Conservation (phyloP, 1,284 basidiomycete genomes). For the Xerocomus amazonicus region DNA sequence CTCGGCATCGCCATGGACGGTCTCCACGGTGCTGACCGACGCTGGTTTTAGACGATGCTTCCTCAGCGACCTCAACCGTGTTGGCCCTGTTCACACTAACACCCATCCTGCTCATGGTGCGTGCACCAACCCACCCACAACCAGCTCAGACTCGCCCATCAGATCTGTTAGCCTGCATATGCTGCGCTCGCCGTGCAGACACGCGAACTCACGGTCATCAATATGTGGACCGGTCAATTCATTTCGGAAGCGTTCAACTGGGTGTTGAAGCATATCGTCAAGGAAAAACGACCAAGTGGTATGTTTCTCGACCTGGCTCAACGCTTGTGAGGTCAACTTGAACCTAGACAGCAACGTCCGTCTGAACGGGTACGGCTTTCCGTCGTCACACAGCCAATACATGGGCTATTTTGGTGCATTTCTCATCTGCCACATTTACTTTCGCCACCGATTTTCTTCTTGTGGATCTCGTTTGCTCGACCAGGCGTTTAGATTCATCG, state of each 20-base stretch:
- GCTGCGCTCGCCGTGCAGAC: constrained; percentile 72
- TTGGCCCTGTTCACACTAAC: constrained; percentile 71
- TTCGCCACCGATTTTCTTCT: constrained; percentile 61
- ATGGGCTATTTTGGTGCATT: constrained; percentile 85
- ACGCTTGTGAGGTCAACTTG: constrained; percentile 1
- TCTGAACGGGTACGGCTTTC: constrained; percentile 76
- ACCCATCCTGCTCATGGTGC: constrained; percentile 74
- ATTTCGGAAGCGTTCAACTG: constrained; percentile 72
- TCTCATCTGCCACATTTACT: constrained; percentile 68
- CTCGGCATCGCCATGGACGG: neutral
- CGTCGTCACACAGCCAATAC: constrained; percentile 85
- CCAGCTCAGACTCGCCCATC: constrained; percentile 5
- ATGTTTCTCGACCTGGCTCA: constrained; percentile 22
- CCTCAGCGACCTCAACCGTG: constrained; percentile 55
- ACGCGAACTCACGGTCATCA: constrained; percentile 72
- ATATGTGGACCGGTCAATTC: constrained; percentile 81
- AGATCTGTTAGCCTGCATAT: constrained; percentile 62
- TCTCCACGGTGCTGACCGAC: constrained; percentile 1
- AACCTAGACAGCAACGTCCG: constrained; percentile 18
- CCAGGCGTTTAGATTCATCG: constrained; percentile 38
- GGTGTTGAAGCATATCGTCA: constrained; percentile 64
- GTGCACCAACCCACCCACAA: constrained; percentile 9
- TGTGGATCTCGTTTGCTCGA: constrained; percentile 53
- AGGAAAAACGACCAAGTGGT: constrained; percentile 69
- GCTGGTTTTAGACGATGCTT: constrained; percentile 55